A percentile compares a stretch with the other conserved stretches of the same genome.
Conservation (phyloP, 2,329 filamentous ascomycete species). For the Colletotrichum tropicicola region DNA sequence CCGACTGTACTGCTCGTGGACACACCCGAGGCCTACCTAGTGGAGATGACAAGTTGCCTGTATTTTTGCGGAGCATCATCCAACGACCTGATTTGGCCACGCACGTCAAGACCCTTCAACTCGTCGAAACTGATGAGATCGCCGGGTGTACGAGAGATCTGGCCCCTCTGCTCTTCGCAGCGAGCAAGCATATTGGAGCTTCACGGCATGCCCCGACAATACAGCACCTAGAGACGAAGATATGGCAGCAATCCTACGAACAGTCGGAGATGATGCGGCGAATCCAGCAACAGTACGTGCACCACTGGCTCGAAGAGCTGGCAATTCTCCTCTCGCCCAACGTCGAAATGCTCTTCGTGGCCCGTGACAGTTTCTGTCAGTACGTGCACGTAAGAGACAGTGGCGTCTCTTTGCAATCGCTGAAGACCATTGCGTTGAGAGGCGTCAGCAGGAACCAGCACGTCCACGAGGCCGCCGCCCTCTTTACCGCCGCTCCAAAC, state of each 20-base stretch:
- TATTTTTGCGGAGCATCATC: slow-evolving; percentile 8
- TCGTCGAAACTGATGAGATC: slow-evolving; percentile 14
- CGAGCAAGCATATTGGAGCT: background rate
- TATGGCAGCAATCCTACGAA: background rate
- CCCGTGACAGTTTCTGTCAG: slow-evolving; percentile 17
- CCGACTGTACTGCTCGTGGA: background rate
- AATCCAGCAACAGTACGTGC: slow-evolving; percentile 1
- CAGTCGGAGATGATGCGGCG: background rate
- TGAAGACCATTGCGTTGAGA: background rate
- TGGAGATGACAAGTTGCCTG: background rate
- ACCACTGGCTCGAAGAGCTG: slow-evolving; percentile 23
- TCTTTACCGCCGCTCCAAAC: slow-evolving; percentile 15
- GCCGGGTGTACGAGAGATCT: background rate
- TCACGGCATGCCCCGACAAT: background rate
- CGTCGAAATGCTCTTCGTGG: background rate
- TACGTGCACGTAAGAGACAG: slow-evolving; percentile 15
- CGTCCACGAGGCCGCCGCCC: background rate
- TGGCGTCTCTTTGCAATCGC: background rate
- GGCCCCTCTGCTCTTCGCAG: background rate
- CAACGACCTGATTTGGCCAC: slow-evolving; percentile 1
- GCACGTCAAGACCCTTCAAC: background rate
- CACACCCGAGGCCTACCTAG: background rate
- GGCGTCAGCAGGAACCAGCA: slow-evolving; percentile 16
- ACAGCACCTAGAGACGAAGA: background rate
- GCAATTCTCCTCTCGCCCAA: slow-evolving; percentile 11